A percentile compares a stretch with the other conserved stretches of the same genome.
Conservation (phyloP, 2,329 filamentous ascomycete genomes). For the Epichloe elymi region DNA sequence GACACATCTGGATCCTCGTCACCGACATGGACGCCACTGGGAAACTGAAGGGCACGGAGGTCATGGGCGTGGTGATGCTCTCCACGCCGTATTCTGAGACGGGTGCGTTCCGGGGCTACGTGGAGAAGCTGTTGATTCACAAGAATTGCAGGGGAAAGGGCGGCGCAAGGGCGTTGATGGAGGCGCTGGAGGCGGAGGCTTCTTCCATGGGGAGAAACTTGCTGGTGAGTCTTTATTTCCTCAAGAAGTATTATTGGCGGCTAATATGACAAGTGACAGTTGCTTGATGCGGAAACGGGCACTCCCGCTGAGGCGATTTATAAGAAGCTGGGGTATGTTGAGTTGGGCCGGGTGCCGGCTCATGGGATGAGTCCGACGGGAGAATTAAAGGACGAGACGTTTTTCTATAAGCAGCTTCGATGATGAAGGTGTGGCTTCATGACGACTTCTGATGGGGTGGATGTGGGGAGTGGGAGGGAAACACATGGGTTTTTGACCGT, state of each 20-base stretch:
- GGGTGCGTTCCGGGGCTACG: constrained; percentile 36
- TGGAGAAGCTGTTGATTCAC: constrained; percentile 46
- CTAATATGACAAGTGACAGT: constrained; percentile 16
- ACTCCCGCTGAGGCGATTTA: constrained; percentile 41
- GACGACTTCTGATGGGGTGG: not conserved
- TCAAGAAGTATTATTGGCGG: not conserved
- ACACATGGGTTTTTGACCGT: too few species aligned
- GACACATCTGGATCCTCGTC: constrained; percentile 41
- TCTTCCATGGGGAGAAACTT: constrained; percentile 32
- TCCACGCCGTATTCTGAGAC: constrained; percentile 39
- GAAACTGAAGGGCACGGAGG: constrained; percentile 28
- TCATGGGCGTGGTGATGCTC: constrained; percentile 45
- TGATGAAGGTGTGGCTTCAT: not conserved
- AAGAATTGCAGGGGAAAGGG: constrained; percentile 36
- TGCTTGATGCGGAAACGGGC: constrained; percentile 39
- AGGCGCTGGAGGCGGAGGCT: constrained; percentile 42
- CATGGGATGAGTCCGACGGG: constrained; percentile 37
- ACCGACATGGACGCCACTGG: constrained; percentile 19
- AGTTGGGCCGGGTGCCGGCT: constrained; percentile 40
- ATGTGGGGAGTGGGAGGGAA: too few species aligned
- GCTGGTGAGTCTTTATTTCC: constrained; percentile 30
- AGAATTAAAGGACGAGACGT: constrained; percentile 35
- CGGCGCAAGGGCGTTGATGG: constrained; percentile 37
- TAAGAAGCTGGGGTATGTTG: constrained; percentile 40
- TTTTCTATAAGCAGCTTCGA: constrained; percentile 46